phyloP scores from a whole-genome alignment of 768 basidiomycete genomes.

The Lactarius akahatsu region DNA sequence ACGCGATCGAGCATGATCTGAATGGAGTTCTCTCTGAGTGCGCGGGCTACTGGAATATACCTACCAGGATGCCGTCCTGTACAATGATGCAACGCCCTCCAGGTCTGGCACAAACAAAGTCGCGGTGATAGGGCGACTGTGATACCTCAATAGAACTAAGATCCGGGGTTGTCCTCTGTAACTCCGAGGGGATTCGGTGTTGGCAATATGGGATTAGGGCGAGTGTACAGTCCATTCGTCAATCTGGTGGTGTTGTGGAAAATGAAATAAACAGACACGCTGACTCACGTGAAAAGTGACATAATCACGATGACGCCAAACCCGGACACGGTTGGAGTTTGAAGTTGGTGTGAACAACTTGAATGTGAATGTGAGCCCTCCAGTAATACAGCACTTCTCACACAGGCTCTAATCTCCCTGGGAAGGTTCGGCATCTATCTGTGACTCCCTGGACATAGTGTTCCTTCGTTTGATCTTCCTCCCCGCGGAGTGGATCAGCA shows the following conservation, averaged over 20 bases:
- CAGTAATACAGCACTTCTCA: not conserved
- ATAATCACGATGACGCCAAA: not conserved
- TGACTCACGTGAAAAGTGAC: not conserved
- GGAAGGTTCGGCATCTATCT: not conserved
- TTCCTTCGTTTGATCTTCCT: not conserved
- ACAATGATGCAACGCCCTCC: not conserved
- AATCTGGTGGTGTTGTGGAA: no score
- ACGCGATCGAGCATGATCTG: not conserved
- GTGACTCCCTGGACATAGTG: not conserved
- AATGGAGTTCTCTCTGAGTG: not conserved
- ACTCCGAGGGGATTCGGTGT: not conserved
- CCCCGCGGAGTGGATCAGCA: not conserved
- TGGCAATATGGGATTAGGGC: not conserved
- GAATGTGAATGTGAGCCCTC: not conserved
- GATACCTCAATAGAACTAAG: not conserved
- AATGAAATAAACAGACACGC: no score
- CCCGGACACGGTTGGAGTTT: not conserved
- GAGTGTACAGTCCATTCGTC: not conserved
- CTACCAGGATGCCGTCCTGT: not conserved
- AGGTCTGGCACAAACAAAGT: not conserved
- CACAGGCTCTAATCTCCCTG: not conserved
- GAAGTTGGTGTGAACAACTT: not conserved
- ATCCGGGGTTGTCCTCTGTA: not conserved
- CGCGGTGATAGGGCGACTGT: not conserved
- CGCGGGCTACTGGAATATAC: not conserved